A percentile compares a stretch with the other conserved stretches of the same genome.
Conservation (phyloP, 2,329 filamentous ascomycete species). For the Botrytis fragariae region DNA sequence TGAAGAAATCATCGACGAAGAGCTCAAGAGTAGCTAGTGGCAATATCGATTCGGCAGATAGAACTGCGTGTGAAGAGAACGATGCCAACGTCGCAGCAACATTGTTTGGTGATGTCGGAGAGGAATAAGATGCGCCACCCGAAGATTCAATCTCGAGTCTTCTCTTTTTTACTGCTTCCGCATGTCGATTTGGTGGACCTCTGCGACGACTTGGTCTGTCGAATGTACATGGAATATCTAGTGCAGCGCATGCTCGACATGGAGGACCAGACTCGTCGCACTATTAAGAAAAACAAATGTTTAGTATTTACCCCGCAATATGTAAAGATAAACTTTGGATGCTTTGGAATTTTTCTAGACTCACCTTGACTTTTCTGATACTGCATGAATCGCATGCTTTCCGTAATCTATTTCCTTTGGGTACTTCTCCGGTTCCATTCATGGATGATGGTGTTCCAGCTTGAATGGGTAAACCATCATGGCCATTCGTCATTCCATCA, state of each 20-base stretch:
- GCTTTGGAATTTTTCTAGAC: slow-evolving; percentile 12
- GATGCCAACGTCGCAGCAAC: slow-evolving; percentile 37
- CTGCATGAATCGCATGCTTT: slow-evolving; percentile 54
- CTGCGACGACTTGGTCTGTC: slow-evolving; percentile 60
- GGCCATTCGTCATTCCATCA: slow-evolving; percentile 27
- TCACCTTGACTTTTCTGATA: slow-evolving; percentile 52
- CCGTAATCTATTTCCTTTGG: slow-evolving; percentile 42
- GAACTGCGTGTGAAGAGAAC: slow-evolving; percentile 39
- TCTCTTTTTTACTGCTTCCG: slow-evolving; percentile 63
- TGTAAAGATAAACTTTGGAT: not conserved
- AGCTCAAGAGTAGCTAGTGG: slow-evolving; percentile 65
- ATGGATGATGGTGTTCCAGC: slow-evolving; percentile 22
- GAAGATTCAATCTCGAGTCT: slow-evolving; percentile 45
- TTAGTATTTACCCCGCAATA: slow-evolving; percentile 21
- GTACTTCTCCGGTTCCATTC: slow-evolving; percentile 28
- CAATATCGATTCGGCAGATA: slow-evolving; percentile 68
- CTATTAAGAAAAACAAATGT: slow-evolving; percentile 39
- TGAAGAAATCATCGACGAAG: slow-evolving; percentile 79
- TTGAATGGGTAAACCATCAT: slow-evolving; percentile 23
- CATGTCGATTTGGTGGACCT: slow-evolving; percentile 65
- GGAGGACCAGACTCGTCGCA: slow-evolving; percentile 66
- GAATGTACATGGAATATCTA: slow-evolving; percentile 68
- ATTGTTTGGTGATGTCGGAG: slow-evolving; percentile 37
- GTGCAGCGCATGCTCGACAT: slow-evolving; percentile 60
- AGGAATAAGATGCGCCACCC: slow-evolving; percentile 27